Base-by-base conservation (phyloP, 129 eudicot species). In the Lonicera japonica region DNA sequence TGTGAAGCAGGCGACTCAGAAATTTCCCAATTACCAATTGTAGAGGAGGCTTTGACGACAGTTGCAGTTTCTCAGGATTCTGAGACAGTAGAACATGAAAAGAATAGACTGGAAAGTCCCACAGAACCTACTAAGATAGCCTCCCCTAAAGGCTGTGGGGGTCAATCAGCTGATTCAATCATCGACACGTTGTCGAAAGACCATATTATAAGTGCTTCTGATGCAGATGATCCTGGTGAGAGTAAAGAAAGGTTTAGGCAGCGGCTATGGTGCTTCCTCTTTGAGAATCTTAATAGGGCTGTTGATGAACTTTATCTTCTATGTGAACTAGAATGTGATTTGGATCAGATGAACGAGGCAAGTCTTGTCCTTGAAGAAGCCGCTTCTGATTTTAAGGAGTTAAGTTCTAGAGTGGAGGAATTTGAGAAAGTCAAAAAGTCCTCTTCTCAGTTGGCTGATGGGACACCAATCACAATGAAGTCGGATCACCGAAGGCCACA, bases 291-390 rank as follows among this genome's bases (percentile, higher is more conserved):
- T 38, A 91, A 91, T 58, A 79, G 97, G 76, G 94, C 96, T 22
- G 73, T 91, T 56, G 97, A 91, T 61, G 97, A 91, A 74, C 76
- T 91, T 34, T 91, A 91, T 77, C 95, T 91, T 64, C 69, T 91
- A 17, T 91, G 97, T 77, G 97, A 91, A 73, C 88, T 91, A 56
- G 97, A 91, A 80, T 91, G 97, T 29, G 97, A 91, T 70, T 43
- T 62, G 48, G 97, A 87, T 68, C 97, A 91, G 75, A 82, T 87
- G 84, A 87, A 82, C 67, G 97, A 91, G 71, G 95, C 96, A 18
- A 81, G 83, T 69, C 90, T 91, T 80, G 96, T 91, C 51, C 97
- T 91, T 66, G 95, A 91, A 79, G 97, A 91, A 82, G 97, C 97
- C 64, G 90, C 94, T 10, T 82, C 80, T 48, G 97, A 91, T 81